These are phyloP conservation scores for Penicillium sp. DNA, from an alignment of 2,329 filamentous ascomycete species.

Conservation along the genomic window DNA sequence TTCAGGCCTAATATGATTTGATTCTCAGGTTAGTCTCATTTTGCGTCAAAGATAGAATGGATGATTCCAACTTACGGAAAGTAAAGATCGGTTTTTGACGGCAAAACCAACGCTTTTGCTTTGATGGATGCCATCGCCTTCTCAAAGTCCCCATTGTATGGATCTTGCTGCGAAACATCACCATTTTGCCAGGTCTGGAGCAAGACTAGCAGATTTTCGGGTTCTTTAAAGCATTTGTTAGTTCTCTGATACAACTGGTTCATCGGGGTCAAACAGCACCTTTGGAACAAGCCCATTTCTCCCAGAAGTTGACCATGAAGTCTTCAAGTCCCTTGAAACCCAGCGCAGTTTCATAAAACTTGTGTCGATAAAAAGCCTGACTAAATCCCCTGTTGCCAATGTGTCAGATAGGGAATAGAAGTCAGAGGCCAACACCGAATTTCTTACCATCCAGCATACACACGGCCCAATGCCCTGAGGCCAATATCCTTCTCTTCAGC, in stretches of 20 bases:
- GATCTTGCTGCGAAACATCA: constrained; percentile 67
- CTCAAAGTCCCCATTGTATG: constrained; percentile 66
- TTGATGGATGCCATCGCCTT: constrained; percentile 68
- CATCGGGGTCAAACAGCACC: constrained; percentile 35
- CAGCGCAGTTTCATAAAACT: constrained; percentile 63
- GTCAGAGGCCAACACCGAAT: not conserved
- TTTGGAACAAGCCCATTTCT: constrained; percentile 69
- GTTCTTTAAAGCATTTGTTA: constrained; percentile 49
- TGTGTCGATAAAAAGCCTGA: constrained; percentile 74
- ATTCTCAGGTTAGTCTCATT: not conserved
- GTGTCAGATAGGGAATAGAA: constrained; percentile 2
- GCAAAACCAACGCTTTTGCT: constrained; percentile 69
- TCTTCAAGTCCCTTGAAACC: constrained; percentile 69
- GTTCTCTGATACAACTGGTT: not conserved
- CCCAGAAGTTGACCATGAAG: constrained; percentile 75
- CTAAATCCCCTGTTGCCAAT: constrained; percentile 63
- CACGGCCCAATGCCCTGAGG: constrained; percentile 70
- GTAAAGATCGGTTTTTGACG: constrained; percentile 73
- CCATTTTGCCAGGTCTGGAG: constrained; percentile 75
- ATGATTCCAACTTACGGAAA: constrained; percentile 59
- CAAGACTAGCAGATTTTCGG: constrained; percentile 74
- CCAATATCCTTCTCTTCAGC: constrained; percentile 55
- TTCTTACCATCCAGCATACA: constrained; percentile 68
- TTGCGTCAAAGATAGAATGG: not conserved
- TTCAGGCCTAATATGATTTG: constrained; percentile 56